A percentile compares a stretch with the other conserved stretches of the same genome.
Evolutionary conservation across 108 stramenopile species (phyloP).

Genomic region (Seminavis robusta): DNA sequence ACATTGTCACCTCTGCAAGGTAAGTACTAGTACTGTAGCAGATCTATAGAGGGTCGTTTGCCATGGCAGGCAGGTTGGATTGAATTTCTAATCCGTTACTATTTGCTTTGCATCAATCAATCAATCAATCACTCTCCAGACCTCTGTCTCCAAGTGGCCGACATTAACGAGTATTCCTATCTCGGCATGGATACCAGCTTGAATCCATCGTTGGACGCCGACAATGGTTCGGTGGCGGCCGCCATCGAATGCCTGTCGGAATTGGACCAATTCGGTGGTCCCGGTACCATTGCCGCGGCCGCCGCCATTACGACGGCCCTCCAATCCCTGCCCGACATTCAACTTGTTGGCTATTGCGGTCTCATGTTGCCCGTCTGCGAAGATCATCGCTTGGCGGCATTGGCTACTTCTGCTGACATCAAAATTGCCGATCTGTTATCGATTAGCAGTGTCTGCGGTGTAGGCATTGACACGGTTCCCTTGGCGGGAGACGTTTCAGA

Average conservation of each 20-base stretch:
- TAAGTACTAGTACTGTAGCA: conserved; percentile 29
- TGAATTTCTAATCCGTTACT: no score
- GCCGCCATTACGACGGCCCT: conserved; percentile 68
- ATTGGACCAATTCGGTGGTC: conserved; percentile 60
- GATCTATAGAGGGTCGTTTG: no score
- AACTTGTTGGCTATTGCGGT: conserved; percentile 73
- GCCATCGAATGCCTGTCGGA: conserved; percentile 78
- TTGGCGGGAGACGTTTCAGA: conserved; percentile 47
- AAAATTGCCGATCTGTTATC: conserved; percentile 53
- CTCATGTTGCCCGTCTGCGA: conserved; percentile 86
- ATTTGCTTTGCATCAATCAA: no score
- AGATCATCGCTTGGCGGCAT: conserved; percentile 64
- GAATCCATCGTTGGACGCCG: conserved; percentile 70
- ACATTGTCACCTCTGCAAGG: conserved; percentile 55
- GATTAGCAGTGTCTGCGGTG: conserved; percentile 80
- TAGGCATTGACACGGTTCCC: conserved; percentile 87
- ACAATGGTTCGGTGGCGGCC: conserved; percentile 57
- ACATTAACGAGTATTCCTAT: conserved; percentile 14
- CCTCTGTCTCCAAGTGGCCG: neutral
- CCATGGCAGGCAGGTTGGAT: no score
- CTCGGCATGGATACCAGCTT: conserved; percentile 78
- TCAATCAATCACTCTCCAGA: no score
- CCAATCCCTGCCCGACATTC: conserved; percentile 60
- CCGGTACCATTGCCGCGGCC: conserved; percentile 67
- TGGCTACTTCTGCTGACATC: conserved; percentile 17